phyloP scores from a whole-genome alignment of 768 basidiomycete genomes.

The Lactarius sanguifluus region DNA sequence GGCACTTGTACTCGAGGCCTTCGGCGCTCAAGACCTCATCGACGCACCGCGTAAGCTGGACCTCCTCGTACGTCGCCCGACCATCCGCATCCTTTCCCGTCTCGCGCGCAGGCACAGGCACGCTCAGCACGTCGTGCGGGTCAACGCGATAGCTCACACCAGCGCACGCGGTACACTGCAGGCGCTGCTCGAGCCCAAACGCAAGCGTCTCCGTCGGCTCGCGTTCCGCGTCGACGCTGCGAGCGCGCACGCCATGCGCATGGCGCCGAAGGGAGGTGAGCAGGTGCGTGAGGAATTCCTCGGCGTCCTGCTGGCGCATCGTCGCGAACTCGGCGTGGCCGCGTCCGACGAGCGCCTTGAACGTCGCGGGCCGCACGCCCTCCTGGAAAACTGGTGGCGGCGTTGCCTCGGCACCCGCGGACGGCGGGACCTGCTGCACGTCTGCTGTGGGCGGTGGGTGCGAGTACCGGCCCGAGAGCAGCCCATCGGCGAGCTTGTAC shows the following conservation, averaged over 20 bases:
- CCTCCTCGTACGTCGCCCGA: conserved; percentile 62
- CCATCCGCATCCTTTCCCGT: conserved; percentile 55
- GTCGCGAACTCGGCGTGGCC: conserved; percentile 94
- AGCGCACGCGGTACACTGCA: conserved; percentile 78
- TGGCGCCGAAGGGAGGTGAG: conserved; percentile 71
- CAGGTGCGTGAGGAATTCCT: conserved; percentile 89
- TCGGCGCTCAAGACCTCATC: conserved; percentile 58
- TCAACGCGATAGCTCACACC: conserved; percentile 85
- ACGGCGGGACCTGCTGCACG: conserved; percentile 24
- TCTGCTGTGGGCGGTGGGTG: conserved; percentile 46
- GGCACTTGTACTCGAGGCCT: conserved; percentile 78
- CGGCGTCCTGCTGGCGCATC: conserved; percentile 96
- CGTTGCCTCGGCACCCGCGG: conserved; percentile 23
- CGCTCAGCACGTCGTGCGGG: conserved; percentile 69
- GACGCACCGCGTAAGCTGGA: conserved; percentile 61
- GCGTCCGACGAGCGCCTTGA: conserved; percentile 89
- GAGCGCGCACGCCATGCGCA: conserved; percentile 42
- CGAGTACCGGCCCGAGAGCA: conserved; percentile 90
- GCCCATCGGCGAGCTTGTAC: conserved; percentile 87
- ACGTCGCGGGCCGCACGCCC: conserved; percentile 77
- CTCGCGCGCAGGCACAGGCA: conserved; percentile 72
- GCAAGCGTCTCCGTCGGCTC: conserved; percentile 78
- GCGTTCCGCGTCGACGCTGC: conserved; percentile 39
- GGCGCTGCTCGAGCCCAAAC: conserved; percentile 82
- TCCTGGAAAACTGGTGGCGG: conserved; percentile 66